These are phyloP conservation scores for Yamadazyma takamatsuzukensis DNA, from an alignment of 805 yeast species.

Conservation along the genomic window DNA sequence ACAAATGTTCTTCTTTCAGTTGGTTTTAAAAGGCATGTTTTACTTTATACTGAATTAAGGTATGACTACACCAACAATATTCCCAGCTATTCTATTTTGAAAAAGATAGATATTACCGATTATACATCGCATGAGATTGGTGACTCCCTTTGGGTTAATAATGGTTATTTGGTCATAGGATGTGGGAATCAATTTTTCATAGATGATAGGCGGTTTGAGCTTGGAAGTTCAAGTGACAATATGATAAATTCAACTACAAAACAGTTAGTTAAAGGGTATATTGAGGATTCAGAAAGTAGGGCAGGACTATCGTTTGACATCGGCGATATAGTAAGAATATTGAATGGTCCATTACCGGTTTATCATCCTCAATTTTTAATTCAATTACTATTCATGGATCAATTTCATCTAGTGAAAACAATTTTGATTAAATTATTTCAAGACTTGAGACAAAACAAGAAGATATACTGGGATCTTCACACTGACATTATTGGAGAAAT, in stretches of 20 bases:
- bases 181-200: conserved; percentile 87
- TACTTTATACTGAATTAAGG: conserved; percentile 75
- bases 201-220: conserved; percentile 57
- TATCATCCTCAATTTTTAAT: conserved; percentile 88
- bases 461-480: conserved; percentile 31
- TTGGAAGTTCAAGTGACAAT: conserved; percentile 22
- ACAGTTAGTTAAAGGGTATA: conserved; percentile 33
- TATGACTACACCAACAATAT: conserved; percentile 82
- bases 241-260: conserved; percentile 52
- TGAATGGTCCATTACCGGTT: conserved; percentile 86
- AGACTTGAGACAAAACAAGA: conserved; percentile 40
- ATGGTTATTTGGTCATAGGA: conserved; percentile 77
- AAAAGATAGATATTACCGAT: conserved; percentile 63
- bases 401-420: conserved; percentile 50
- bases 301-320: conserved; percentile 35
- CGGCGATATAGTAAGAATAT: conserved; percentile 65
- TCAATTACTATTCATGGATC: conserved; percentile 66
- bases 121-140: conserved; percentile 82
- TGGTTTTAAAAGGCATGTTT: conserved; percentile 63
- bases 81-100: conserved; percentile 75
- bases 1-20: conserved; percentile 66
- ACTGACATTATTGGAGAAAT: conserved; percentile 20
- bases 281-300: conserved; percentile 8
- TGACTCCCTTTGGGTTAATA: conserved; percentile 81
- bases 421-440: conserved; percentile 54